Evolutionary conservation across 805 yeast species (phyloP), one percentile per base, ranked within the genome.

Genomic region (Candida sonorensis): DNA sequence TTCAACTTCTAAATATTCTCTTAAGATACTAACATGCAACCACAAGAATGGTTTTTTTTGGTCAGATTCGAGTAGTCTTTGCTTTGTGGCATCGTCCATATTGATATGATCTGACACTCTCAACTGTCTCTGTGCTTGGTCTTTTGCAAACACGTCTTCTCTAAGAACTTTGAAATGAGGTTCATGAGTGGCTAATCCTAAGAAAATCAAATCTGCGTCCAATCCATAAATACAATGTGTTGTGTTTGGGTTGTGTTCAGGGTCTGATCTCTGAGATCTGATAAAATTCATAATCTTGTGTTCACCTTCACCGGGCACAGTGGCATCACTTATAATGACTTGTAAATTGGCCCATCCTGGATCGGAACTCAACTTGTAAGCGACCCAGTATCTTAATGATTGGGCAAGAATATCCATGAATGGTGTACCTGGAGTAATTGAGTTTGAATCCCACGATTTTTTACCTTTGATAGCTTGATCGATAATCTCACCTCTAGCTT

Each of bases 281-380:
- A 92, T 82, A 54, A 88, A 92, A 49, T 82, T 87, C 98, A 92
- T 92, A 47, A 92, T 80, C 57, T 92, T 92, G 64, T 92, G 99
- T 59, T 92, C 99, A 54, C 99, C 99, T 68, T 92, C 99, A 41
- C 99, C 99, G 1, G 99, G 98, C 10, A 90, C 97, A 0, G 94
- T 79, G 19, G 96, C 95, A 55, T 90, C 99, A 50, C 94, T 81
- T 28, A 92, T 80, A 16, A 92, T 82, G 5, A 92, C 87, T 57
- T 92, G 92, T 29, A 90, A 61, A 37, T 80, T 70, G 27, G 78
- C 78, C 98, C 98, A 92, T 21, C 94, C 95, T 2, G 96, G 94
- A 51, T 92, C 98, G 8, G 72, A 72, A 23, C 86, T 70, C 23
- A 92, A 64, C 55, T 92, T 92, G 57, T 82, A 85, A 3, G 94